Evolutionary conservation across 306 rosid species (phyloP).

Genomic region (Quercus dentata): DNA sequence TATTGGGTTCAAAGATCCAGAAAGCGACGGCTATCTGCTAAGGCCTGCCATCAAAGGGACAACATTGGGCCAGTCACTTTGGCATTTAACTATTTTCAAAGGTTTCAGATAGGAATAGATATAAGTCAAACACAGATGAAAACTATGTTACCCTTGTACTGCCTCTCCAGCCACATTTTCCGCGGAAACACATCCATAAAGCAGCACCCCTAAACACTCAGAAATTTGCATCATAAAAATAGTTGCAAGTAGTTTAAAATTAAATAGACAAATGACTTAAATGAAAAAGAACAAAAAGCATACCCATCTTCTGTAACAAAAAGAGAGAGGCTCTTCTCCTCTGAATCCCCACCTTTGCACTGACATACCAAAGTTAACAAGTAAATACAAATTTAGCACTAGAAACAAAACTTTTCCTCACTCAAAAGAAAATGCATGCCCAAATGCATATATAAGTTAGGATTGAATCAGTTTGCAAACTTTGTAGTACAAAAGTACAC

Average conservation of each 20-base stretch:
- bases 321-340: constrained; percentile 63
- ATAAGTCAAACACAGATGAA: constrained; percentile 4
- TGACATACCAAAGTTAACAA: constrained; percentile 25
- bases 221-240: constrained; percentile 14
- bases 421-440: neutral
- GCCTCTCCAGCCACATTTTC: constrained; percentile 89
- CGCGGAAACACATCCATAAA: constrained; percentile 77
- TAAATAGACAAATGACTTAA: neutral
- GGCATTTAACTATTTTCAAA: constrained; percentile 1
- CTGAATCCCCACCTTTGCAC: constrained; percentile 78
- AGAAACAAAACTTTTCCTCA: neutral
- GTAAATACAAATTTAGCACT: neutral
- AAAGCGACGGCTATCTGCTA: constrained; percentile 40
- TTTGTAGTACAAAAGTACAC: neutral
- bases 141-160: constrained; percentile 51
- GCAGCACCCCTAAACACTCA: constrained; percentile 59
- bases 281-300: constrained; percentile 16
- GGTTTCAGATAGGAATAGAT: neutral
- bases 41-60: constrained; percentile 49
- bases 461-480: neutral
- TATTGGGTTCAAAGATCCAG: constrained; percentile 1
- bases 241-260: neutral
- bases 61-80: constrained; percentile 13
- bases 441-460: neutral
- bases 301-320: constrained; percentile 66